Conservation (phyloP, 129 eudicot genomes). For the Artemisia tridentata region DNA sequence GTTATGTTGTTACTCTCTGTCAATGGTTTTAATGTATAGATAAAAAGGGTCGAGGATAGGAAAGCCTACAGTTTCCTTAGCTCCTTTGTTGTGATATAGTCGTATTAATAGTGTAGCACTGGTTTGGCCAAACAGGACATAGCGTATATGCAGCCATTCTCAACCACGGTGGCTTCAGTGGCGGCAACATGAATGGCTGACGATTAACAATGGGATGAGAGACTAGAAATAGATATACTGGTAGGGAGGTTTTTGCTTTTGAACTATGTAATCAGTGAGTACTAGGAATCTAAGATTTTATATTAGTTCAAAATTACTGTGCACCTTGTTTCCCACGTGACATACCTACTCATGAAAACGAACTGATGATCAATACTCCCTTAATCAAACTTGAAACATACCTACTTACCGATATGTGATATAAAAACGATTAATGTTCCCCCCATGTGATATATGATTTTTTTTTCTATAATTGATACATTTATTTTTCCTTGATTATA, state of each 20-base stretch:
- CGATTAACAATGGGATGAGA: background rate
- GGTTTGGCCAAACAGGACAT: slow-evolving; percentile 40
- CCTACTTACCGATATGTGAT: too few species aligned
- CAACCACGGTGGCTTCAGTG: background rate
- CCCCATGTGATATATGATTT: too few species aligned
- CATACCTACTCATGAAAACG: background rate
- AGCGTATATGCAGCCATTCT: slow-evolving; percentile 29
- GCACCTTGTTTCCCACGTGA: background rate
- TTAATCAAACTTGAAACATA: too few species aligned
- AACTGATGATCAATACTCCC: too few species aligned
- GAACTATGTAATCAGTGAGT: background rate
- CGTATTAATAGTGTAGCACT: slow-evolving; percentile 37
- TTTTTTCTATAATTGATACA: too few species aligned
- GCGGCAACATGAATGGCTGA: background rate
- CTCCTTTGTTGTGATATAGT: slow-evolving; percentile 48
- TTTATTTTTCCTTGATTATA: too few species aligned
- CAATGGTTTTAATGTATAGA: slow-evolving; percentile 28
- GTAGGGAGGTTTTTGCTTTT: slow-evolving; percentile 6
- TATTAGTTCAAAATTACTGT: too few species aligned
- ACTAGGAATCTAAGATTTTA: background rate
- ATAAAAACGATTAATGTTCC: too few species aligned
- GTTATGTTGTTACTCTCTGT: background rate
- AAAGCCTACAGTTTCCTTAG: slow-evolving; percentile 35
- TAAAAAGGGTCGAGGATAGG: slow-evolving; percentile 37
- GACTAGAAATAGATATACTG: background rate